Percentiles rank a stretch among this genome's conserved stretches.
phyloP scores from a whole-genome alignment of 164 flowering plant genomes.

The Kingdonia uniflora region DNA sequence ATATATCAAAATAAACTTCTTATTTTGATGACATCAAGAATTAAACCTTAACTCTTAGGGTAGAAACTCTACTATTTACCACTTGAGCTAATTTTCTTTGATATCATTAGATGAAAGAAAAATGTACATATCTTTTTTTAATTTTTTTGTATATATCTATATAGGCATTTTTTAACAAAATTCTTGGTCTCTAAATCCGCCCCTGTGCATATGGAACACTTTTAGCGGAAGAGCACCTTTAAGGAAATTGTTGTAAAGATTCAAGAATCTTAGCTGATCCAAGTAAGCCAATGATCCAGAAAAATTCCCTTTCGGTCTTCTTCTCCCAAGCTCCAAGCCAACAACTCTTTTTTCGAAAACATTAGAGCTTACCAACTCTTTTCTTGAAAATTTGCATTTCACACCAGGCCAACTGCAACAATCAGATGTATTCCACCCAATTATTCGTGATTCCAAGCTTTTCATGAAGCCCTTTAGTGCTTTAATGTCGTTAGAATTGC shows the following conservation, averaged over 20 bases:
- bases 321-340: conserved; percentile 5
- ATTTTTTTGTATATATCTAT: too few relatives aligned
- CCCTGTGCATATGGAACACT: conserved; percentile 10
- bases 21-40: too few relatives aligned
- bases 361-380: neutral
- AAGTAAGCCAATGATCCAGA: conserved; percentile 13
- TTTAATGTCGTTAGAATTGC: conserved; percentile 12
- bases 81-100: too few relatives aligned
- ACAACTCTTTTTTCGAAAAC: conserved; percentile 11
- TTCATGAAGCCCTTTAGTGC: conserved; percentile 9
- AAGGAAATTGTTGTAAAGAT: conserved; percentile 16
- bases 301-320: conserved; percentile 8
- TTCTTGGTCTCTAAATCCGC: too few relatives aligned
- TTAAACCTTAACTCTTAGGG: too few relatives aligned
- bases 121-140: too few relatives aligned
- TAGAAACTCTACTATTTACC: too few relatives aligned
- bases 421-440: conserved; percentile 7
- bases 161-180: too few relatives aligned
- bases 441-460: conserved; percentile 6
- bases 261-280: conserved; percentile 11
- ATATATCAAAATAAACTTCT: too few relatives aligned
- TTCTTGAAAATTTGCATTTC: conserved; percentile 3
- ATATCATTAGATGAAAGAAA: too few relatives aligned
- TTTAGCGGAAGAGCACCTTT: conserved; percentile 9
- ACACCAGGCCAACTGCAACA: conserved; percentile 17